Conservation (phyloP, 2,329 filamentous ascomycete genomes). For the Incumbomyces delicatus region DNA sequence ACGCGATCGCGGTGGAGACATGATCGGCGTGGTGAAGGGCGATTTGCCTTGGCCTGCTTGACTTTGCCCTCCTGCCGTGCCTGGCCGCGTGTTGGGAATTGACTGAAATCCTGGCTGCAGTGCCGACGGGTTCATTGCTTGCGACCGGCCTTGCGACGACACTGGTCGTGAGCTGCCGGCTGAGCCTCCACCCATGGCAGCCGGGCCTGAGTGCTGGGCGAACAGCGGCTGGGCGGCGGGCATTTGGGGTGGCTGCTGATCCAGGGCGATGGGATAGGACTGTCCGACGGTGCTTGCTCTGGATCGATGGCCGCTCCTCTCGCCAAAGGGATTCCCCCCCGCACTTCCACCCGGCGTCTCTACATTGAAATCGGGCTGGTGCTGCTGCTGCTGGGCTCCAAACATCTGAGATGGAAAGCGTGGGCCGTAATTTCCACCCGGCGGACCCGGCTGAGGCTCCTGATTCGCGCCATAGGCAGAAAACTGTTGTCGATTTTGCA, state of each 20-base stretch:
- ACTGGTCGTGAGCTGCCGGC: slow-evolving; percentile 13
- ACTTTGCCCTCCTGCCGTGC: slow-evolving; percentile 7
- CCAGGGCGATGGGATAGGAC: slow-evolving; percentile 12
- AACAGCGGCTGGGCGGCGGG: slow-evolving; percentile 14
- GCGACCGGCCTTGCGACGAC: slow-evolving; percentile 8
- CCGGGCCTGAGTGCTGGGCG: slow-evolving; percentile 15
- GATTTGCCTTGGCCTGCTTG: slow-evolving; percentile 9
- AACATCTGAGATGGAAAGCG: slow-evolving; percentile 16
- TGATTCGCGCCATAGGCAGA: slow-evolving; percentile 2
- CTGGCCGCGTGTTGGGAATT: slow-evolving; percentile 12
- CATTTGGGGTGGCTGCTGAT: not conserved
- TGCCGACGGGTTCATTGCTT: slow-evolving; percentile 7
- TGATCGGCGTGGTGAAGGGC: slow-evolving; percentile 18
- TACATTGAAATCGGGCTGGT: not conserved
- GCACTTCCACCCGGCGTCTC: slow-evolving; percentile 2
- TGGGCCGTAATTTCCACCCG: slow-evolving; percentile 6
- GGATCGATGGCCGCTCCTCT: slow-evolving; percentile 8
- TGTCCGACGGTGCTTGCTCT: slow-evolving; percentile 18
- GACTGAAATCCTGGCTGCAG: slow-evolving; percentile 1
- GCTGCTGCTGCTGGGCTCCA: not conserved
- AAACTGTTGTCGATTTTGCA: slow-evolving; percentile 5
- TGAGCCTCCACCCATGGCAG: not conserved
- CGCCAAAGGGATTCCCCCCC: slow-evolving; percentile 1
- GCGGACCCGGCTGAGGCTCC: slow-evolving; percentile 5
- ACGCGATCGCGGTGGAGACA: slow-evolving; percentile 15